phyloP scores from a whole-genome alignment of 2,329 filamentous ascomycete species.

The Onygenales sp. region DNA sequence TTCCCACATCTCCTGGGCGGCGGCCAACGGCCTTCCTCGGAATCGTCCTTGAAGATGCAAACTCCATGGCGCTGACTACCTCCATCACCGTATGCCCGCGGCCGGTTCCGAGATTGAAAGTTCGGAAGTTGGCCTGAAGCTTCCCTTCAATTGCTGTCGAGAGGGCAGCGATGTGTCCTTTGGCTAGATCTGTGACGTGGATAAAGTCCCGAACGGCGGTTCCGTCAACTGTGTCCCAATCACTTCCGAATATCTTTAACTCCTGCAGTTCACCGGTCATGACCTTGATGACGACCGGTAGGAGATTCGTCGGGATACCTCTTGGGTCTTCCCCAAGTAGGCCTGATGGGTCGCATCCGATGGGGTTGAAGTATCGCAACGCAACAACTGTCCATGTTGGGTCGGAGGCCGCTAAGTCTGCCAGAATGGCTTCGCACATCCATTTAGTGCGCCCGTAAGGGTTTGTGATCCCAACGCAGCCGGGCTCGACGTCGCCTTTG shows the following conservation, averaged over 20 bases:
- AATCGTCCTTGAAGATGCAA: conserved; percentile 25
- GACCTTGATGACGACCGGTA: conserved; percentile 55
- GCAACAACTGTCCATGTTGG: conserved; percentile 54
- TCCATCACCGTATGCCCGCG: conserved; percentile 29
- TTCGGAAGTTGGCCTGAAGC: conserved; percentile 31
- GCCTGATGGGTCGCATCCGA: conserved; percentile 56
- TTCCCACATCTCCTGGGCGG: conserved; percentile 30
- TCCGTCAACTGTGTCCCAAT: conserved; percentile 57
- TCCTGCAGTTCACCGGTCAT: conserved; percentile 45
- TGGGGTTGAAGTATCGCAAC: conserved; percentile 59
- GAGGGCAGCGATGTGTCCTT: conserved; percentile 54
- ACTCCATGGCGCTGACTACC: conserved; percentile 29
- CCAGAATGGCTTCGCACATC: conserved; percentile 58
- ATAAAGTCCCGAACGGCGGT: conserved; percentile 61
- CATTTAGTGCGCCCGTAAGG: conserved; percentile 60
- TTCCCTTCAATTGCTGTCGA: conserved; percentile 24
- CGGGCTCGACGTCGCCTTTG: conserved; percentile 35
- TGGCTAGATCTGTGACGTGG: conserved; percentile 56
- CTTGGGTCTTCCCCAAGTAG: conserved; percentile 56
- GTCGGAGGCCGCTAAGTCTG: conserved; percentile 52
- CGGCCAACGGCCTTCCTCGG: conserved; percentile 23
- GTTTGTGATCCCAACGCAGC: conserved; percentile 50
- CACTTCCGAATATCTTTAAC: conserved; percentile 54
- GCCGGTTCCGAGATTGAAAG: conserved; percentile 33
- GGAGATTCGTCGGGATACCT: conserved; percentile 53